Percentiles rank a stretch among this genome's conserved stretches.
phyloP scores from a whole-genome alignment of 352 stramenopile species.

The Pythium volutum region DNA sequence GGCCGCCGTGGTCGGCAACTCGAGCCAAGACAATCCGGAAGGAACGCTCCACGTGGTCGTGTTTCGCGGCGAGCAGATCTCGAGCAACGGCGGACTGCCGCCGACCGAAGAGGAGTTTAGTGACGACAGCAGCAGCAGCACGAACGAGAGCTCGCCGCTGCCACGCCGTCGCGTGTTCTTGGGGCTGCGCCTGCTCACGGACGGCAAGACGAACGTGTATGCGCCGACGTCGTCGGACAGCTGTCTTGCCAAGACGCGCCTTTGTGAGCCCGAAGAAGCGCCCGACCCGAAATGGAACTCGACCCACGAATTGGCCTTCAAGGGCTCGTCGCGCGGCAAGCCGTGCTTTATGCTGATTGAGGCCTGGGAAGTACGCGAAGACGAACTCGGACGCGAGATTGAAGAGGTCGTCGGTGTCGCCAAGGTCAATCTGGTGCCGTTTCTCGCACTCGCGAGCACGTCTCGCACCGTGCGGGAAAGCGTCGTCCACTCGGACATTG shows the following conservation, averaged over 20 bases:
- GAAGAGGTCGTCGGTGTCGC: constrained; percentile 80
- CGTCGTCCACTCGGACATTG: constrained; percentile 83
- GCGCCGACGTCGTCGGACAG: constrained; percentile 70
- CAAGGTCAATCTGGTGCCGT: constrained; percentile 87
- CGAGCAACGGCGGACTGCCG: constrained; percentile 39
- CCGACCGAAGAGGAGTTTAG: constrained; percentile 50
- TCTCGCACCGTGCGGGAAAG: constrained; percentile 80
- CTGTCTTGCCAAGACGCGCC: constrained; percentile 66
- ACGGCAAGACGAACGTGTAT: constrained; percentile 88
- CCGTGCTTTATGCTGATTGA: constrained; percentile 88
- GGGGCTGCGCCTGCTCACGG: constrained; percentile 66
- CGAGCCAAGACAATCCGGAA: constrained; percentile 70
- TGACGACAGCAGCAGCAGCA: constrained; percentile 41
- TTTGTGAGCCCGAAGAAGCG: constrained; percentile 49
- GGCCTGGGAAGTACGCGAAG: constrained; percentile 65
- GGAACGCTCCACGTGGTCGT: constrained; percentile 73
- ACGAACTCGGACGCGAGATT: constrained; percentile 33
- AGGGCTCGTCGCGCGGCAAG: constrained; percentile 66
- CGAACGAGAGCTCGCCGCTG: constrained; percentile 37
- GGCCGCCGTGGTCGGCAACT: constrained; percentile 77
- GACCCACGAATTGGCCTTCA: constrained; percentile 68
- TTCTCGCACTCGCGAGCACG: constrained; percentile 76
- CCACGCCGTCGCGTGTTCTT: constrained; percentile 51
- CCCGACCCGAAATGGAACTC: constrained; percentile 81
- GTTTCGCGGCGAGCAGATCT: constrained; percentile 84